Evolutionary conservation across 2,329 filamentous ascomycete genomes (phyloP).

Genomic region (Aspergillus oerlinghausenensis): DNA sequence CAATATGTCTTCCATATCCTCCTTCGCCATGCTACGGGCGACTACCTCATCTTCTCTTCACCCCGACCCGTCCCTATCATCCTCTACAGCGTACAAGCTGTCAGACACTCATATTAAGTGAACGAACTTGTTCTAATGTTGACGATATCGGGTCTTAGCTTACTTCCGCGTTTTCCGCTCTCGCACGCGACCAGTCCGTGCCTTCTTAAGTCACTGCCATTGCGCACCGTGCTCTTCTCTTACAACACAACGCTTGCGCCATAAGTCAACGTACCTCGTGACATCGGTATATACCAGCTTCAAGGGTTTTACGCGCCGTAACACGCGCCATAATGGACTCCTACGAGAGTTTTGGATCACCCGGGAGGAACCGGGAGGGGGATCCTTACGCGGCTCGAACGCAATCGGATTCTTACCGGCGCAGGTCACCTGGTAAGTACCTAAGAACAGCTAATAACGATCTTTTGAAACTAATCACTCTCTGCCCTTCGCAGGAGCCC

Average conservation of each 20-base stretch:
- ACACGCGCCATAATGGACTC: constrained; percentile 38
- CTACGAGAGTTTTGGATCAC: constrained; percentile 44
- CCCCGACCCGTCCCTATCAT: constrained; percentile 19
- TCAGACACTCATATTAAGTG: constrained; percentile 16
- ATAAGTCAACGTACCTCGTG: not conserved
- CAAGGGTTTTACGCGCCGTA: not conserved
- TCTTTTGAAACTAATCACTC: not conserved
- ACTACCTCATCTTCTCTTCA: constrained; percentile 18
- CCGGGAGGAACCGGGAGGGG: constrained; percentile 39
- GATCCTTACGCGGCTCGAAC: constrained; percentile 34
- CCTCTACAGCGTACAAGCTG: constrained; percentile 19
- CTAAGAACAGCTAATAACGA: not conserved
- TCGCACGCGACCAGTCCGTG: not conserved
- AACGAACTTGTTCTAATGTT: constrained; percentile 32
- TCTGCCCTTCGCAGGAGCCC: constrained; percentile 21
- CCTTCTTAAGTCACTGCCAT: not conserved
- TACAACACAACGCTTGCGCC: not conserved
- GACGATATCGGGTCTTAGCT: constrained; percentile 37
- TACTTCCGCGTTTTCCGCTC: constrained; percentile 11
- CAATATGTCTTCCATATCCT: constrained; percentile 12
- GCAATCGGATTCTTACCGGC: constrained; percentile 39
- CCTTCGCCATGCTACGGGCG: constrained; percentile 13
- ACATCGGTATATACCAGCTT: not conserved
- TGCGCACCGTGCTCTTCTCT: not conserved
- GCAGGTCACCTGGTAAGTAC: constrained; percentile 44